Base-by-base conservation (phyloP, 768 basidiomycete species). In the Suillus subalutaceus region DNA sequence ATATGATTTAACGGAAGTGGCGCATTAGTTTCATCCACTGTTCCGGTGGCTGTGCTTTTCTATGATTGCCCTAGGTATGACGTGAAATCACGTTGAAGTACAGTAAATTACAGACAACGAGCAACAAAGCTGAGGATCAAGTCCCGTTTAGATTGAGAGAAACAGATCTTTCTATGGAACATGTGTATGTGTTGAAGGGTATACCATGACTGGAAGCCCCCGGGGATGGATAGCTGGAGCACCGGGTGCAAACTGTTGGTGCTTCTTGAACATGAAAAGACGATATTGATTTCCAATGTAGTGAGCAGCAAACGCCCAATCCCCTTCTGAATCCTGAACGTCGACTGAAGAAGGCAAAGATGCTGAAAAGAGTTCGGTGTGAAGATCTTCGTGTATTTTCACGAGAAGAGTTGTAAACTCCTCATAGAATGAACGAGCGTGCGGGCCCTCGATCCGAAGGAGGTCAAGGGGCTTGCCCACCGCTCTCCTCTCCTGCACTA, bases 211-310 rank as follows among this genome's bases (percentile, higher is more conserved):
- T 26, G 58, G 58, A 30, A 60, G 23, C 26, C 58, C 58, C 23
- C 40, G 40, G 18, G 58, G 16, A 30, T 59, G 58, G 16, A 30
- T 30, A 58, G 66, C 67, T 72, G 56, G 55, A 38, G 55, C 15
- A 30, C 66, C 56, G 48, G 64, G 63, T 12, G 37, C 63, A 35
- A 77, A 74, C 53, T 70, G 76, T 40, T 77, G 75, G 52, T 75
- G 43, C 70, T 71, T 78, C 67, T 75, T 72, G 46, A 71, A 77
- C 41, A 78, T 64, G 46, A 73, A 72, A 30, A 73, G 43, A 20
- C 77, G 75, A 65, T 77, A 78, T 53, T 78, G 71, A 23, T 68
- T 68, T 59, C 72, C 75, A 55, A 78, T 78, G 62, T 78, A 77
- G 20, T 70, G 62, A 38, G 73, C 71, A 15, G 68, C 67, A 41